Percentiles rank a stretch among this genome's conserved stretches.
These are phyloP conservation scores for Helenozyma rhizophorensis DNA, from an alignment of 805 yeast species.

Conservation along the genomic window DNA sequence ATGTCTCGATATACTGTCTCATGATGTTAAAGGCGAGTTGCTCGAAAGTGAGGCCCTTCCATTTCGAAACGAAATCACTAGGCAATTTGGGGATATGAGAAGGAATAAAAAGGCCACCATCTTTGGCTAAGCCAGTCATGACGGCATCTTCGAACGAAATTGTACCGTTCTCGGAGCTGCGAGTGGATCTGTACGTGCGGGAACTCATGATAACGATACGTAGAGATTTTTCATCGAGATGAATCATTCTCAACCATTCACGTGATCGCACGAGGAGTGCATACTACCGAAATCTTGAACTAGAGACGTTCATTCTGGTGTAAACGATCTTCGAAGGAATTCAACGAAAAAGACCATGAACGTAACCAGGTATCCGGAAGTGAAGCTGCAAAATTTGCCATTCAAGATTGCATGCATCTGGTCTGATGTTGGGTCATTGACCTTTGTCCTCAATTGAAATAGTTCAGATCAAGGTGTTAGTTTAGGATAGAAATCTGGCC, in stretches of 20 bases:
- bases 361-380: no score
- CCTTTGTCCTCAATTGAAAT: no score
- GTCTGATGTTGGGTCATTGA: no score
- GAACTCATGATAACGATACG: constrained; percentile 7
- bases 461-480: no score
- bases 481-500: no score
- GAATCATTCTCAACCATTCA: constrained; percentile 6
- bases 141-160: constrained; percentile 77
- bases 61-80: constrained; percentile 50
- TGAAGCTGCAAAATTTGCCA: no score
- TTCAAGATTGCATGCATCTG: no score
- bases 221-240: background rate
- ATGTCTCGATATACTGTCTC: constrained; percentile 67
- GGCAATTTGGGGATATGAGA: constrained; percentile 69
- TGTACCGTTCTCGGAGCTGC: constrained; percentile 49
- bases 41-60: constrained; percentile 76
- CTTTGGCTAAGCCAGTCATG: constrained; percentile 89
- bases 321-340: no score
- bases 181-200: constrained; percentile 67
- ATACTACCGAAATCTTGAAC: no score
- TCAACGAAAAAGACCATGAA: no score
- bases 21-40: constrained; percentile 85
- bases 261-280: no score
- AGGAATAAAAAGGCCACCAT: constrained; percentile 95
- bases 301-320: no score